These are phyloP conservation scores for Tricholoma sp. DNA, from an alignment of 768 basidiomycete genomes.

Conservation along the genomic window DNA sequence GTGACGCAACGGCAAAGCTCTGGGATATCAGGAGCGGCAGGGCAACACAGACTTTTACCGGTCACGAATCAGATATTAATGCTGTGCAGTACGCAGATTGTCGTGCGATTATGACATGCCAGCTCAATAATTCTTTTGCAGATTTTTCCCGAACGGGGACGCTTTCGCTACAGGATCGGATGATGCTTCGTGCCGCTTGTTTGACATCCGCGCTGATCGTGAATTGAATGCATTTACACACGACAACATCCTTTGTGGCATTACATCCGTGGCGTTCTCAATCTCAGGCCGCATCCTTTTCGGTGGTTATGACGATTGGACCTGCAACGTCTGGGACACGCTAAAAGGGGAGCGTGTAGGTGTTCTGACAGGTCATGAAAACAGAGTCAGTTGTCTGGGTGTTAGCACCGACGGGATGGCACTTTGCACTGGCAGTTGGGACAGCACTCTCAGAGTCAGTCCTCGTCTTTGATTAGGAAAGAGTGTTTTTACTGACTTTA, in stretches of 20 bases:
- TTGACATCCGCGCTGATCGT: conserved; percentile 96
- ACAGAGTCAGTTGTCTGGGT: conserved; percentile 93
- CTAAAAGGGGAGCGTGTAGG: conserved; percentile 98
- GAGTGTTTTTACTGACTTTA: conserved; percentile 10
- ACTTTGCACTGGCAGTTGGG: conserved; percentile 98
- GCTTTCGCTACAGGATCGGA: conserved; percentile 99
- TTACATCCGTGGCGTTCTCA: conserved; percentile 98
- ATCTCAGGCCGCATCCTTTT: conserved; percentile 96
- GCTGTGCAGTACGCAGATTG: conserved; percentile 80
- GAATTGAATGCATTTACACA: conserved; percentile 97
- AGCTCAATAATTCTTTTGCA: conserved; percentile 26
- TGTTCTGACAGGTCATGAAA: conserved; percentile 96
- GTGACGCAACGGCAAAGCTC: conserved; percentile 96
- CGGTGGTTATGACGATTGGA: conserved; percentile 99
- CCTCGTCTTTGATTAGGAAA: neutral
- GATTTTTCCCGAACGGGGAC: conserved; percentile 99
- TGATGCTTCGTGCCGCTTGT: conserved; percentile 96
- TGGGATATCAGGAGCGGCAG: conserved; percentile 99
- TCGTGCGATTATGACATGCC: conserved; percentile 16
- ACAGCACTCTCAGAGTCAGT: conserved; percentile 89
- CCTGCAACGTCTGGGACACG: conserved; percentile 99
- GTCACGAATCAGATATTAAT: conserved; percentile 98
- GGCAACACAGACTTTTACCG: conserved; percentile 97
- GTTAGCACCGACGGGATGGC: conserved; percentile 98
- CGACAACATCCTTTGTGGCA: conserved; percentile 98